Base-by-base conservation (phyloP, 768 basidiomycete species). In the Psilocybe subaeruginosa region DNA sequence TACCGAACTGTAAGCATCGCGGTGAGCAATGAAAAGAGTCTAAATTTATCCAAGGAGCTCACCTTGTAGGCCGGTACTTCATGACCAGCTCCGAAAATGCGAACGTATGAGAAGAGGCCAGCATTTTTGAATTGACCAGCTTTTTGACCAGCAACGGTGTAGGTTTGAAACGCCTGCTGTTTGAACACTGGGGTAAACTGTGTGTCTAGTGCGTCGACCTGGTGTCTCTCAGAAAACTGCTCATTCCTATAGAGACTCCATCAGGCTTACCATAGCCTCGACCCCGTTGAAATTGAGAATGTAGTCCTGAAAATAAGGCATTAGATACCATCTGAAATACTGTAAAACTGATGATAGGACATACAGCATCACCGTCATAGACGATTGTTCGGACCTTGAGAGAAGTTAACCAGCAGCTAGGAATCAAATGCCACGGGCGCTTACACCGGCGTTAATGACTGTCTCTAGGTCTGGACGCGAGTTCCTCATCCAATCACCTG, bases 101-200 rank as follows among this genome's bases (percentile, higher is more conserved):
- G 77, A 12, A 87, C 68, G 62, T 86, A 87, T 7, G 85, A 84
- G 69, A 80, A 77, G 1, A 75, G 83, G 9, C 85, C 85, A 4
- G 85, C 84, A 59, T 85, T 85, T 74, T 87, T 87, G 73, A 74
- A 85, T 35, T 81, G 70, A 3, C 85, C 86, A 4, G 86, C 74
- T 2, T 69, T 59, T 58, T 80, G 75, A 0, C 86, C 86, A 1
- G 74, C 67, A 14, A 88, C 85, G 0, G 75, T 84, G 71, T 77
- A 87, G 49, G 76, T 76, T 9, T 77, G 63, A 69, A 85, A 85
- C 0, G 66, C 17, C 65, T 84, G 80, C 46, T 73, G 54, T 45
- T 78, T 72, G 66, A 77, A 86, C 23, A 73, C 19, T 0, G 77
- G 16, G 9, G 78, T 78, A 69, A 82, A 82, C 59, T 76, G 67